These are phyloP conservation scores for Saposhnikovia divaricata DNA, from an alignment of 129 eudicot genomes.

Conservation along the genomic window DNA sequence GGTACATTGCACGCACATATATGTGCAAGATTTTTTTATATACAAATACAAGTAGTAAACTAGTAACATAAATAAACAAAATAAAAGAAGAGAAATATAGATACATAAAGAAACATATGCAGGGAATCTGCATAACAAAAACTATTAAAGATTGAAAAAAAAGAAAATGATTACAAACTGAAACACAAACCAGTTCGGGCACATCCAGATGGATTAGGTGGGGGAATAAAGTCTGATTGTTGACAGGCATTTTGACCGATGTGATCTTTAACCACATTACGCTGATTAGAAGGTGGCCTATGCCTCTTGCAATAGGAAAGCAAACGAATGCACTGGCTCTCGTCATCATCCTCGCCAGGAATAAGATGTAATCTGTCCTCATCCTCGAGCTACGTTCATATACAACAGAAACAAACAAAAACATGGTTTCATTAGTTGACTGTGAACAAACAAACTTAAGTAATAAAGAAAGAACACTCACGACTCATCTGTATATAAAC, in stretches of 20 bases:
- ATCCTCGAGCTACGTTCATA: slow-evolving; percentile 59
- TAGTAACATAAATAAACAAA: too few relatives aligned
- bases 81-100: neutral
- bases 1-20: neutral
- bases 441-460: neutral
- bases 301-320: slow-evolving; percentile 92
- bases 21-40: neutral
- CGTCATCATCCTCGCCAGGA: slow-evolving; percentile 78
- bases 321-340: slow-evolving; percentile 75
- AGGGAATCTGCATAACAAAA: neutral
- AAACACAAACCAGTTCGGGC: slow-evolving; percentile 76
- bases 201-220: slow-evolving; percentile 78
- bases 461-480: neutral
- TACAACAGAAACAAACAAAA: slow-evolving; percentile 9
- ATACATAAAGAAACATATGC: neutral
- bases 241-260: slow-evolving; percentile 35
- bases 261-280: slow-evolving; percentile 38
- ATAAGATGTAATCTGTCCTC: slow-evolving; percentile 61
- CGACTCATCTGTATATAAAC: neutral
- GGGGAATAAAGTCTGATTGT: slow-evolving; percentile 42
- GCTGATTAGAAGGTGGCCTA: slow-evolving; percentile 53
- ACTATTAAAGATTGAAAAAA: neutral
- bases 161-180: neutral
- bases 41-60: neutral
- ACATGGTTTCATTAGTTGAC: slow-evolving; percentile 1